phyloP scores from a whole-genome alignment of 306 rosid genomes.

The Inga laurina region DNA sequence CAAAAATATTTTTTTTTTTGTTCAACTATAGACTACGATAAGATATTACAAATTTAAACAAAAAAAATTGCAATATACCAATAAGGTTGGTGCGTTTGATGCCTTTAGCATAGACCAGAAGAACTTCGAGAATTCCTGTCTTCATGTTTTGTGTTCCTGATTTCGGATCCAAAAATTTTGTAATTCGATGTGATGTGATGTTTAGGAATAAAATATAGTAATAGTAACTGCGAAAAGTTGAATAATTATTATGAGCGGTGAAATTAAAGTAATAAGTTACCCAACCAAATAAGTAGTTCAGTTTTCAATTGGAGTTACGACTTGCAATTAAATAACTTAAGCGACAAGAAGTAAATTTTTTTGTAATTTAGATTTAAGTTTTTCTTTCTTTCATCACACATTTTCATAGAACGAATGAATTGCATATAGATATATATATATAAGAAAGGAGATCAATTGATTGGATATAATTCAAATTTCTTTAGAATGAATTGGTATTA shows the following conservation, averaged over 20 bases:
- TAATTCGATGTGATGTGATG: background rate
- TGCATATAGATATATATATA: no score
- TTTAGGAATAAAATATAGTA: slow-evolving; percentile 17
- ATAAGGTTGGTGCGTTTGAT: slow-evolving; percentile 61
- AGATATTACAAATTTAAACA: background rate
- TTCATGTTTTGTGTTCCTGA: slow-evolving; percentile 35
- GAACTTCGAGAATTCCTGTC: slow-evolving; percentile 68
- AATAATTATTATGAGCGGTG: background rate
- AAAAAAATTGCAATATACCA: slow-evolving; percentile 45
- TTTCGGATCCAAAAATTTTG: background rate
- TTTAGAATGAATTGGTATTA: background rate
- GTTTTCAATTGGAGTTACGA: background rate
- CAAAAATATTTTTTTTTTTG: background rate
- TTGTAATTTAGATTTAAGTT: background rate
- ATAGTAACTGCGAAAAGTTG: background rate
- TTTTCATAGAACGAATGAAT: background rate
- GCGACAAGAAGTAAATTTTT: background rate
- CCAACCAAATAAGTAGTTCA: background rate
- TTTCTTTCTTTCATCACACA: background rate
- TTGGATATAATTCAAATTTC: background rate
- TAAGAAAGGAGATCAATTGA: background rate
- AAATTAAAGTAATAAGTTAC: background rate
- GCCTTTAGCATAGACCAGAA: slow-evolving; percentile 74
- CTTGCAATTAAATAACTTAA: background rate
- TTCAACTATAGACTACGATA: background rate